A percentile compares a stretch with the other conserved stretches of the same genome.
These are phyloP conservation scores for Chaetomium tenue DNA, from an alignment of 495 filamentous ascomycete genomes.

Conservation along the genomic window DNA sequence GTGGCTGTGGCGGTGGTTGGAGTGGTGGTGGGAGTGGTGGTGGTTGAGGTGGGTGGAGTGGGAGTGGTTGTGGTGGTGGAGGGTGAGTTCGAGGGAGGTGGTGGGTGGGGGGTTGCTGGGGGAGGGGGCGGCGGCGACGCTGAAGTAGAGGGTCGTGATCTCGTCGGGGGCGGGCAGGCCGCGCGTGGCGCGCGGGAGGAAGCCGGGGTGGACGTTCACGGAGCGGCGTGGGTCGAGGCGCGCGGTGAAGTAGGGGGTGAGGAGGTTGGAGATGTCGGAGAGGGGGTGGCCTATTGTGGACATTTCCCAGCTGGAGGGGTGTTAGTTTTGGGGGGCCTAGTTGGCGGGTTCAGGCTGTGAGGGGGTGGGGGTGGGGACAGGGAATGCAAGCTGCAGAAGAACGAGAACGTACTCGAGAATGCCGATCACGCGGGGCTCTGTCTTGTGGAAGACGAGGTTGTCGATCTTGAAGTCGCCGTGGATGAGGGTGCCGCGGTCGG, in stretches of 20 bases:
- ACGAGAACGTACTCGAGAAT: constrained; percentile 70
- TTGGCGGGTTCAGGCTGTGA: too few relatives aligned
- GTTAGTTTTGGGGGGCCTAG: not conserved
- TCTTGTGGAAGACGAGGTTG: constrained; percentile 91
- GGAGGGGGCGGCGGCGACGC: constrained; percentile 54
- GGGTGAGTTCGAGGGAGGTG: constrained; percentile 31
- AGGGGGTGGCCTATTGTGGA: constrained; percentile 93
- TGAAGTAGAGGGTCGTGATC: constrained; percentile 72
- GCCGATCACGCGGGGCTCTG: constrained; percentile 83
- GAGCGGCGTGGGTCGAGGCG: constrained; percentile 31
- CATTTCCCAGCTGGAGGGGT: constrained; percentile 75
- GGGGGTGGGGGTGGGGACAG: not conserved
- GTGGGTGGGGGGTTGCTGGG: constrained; percentile 34
- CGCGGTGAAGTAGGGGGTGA: constrained; percentile 63
- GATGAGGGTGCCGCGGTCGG: constrained; percentile 73
- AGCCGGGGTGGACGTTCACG: constrained; percentile 46
- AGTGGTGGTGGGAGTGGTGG: constrained; percentile 1
- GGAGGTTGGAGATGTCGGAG: constrained; percentile 78
- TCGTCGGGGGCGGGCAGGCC: constrained; percentile 74
- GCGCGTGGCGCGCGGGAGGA: constrained; percentile 59
- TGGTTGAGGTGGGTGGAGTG: too few relatives aligned
- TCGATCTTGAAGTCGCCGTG: constrained; percentile 99
- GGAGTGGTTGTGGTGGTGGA: constrained; percentile 10
- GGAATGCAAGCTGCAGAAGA: not conserved
- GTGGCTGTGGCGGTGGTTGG: too few relatives aligned